Evolutionary conservation across 1,284 basidiomycete species (phyloP).

Genomic region (Melanopsichium pennsylvanicum): DNA sequence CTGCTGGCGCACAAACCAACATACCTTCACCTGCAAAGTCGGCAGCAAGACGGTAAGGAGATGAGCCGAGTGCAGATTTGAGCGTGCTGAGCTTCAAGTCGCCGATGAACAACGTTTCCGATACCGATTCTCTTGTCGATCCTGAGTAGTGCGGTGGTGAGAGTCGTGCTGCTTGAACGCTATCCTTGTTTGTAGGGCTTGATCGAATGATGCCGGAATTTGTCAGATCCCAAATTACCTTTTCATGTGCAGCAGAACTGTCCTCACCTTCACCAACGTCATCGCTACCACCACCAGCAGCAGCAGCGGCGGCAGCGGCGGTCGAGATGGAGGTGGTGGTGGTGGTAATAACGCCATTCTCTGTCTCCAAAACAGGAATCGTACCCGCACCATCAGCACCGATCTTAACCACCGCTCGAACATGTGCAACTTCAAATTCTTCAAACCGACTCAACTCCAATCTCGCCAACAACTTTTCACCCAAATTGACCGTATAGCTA

Average conservation of each 20-base stretch:
- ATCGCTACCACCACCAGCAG: too few species aligned
- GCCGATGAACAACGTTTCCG: conserved; percentile 63
- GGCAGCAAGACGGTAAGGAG: conserved; percentile 50
- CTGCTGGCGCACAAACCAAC: conserved; percentile 57
- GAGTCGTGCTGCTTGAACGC: not conserved
- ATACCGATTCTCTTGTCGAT: too few species aligned
- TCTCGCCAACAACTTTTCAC: conserved; percentile 81
- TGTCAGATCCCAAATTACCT: not conserved
- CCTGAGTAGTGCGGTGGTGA: not conserved
- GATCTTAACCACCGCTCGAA: conserved; percentile 7
- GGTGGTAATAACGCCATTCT: not conserved
- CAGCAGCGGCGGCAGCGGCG: too few species aligned
- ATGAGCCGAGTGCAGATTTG: conserved; percentile 36
- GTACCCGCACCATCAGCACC: not conserved
- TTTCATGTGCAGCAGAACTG: too few species aligned
- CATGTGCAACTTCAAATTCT: conserved; percentile 66
- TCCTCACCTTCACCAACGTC: conserved; percentile 1
- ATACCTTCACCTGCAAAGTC: conserved; percentile 65
- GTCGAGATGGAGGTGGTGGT: too few species aligned
- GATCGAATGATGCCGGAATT: not conserved
- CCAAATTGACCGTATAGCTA: conserved; percentile 90
- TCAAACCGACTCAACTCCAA: conserved; percentile 94
- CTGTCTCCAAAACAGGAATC: conserved; percentile 19
- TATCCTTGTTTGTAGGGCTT: not conserved
- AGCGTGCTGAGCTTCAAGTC: conserved; percentile 63